These are phyloP conservation scores for Lentithecium fluviatile DNA, from an alignment of 495 filamentous ascomycete species.

Conservation along the genomic window DNA sequence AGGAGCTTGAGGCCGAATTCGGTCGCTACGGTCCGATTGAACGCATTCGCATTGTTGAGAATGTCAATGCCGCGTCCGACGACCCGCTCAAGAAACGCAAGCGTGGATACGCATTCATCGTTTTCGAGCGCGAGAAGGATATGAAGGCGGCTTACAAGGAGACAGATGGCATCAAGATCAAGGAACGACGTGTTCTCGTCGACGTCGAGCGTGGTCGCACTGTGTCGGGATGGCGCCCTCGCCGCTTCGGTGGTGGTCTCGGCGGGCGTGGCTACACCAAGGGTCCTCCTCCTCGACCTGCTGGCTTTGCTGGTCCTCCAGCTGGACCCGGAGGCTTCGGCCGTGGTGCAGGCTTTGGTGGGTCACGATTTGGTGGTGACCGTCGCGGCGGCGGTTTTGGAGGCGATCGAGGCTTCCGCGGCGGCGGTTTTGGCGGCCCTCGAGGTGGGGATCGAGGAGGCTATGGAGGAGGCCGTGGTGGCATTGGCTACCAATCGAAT, in stretches of 20 bases:
- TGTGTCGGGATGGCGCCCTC: constrained; percentile 90
- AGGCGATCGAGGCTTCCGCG: constrained; percentile 44
- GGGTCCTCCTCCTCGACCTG: constrained; percentile 68
- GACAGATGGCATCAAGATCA: constrained; percentile 88
- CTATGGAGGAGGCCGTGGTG: constrained; percentile 39
- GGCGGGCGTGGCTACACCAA: constrained; percentile 94
- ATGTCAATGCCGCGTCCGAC: constrained; percentile 63
- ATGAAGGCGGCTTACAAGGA: constrained; percentile 98
- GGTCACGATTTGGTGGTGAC: constrained; percentile 49
- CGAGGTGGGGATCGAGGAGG: constrained; percentile 48
- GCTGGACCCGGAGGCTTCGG: constrained; percentile 57
- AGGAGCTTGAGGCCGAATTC: constrained; percentile 92
- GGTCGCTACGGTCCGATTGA: constrained; percentile 93
- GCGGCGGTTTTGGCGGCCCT: constrained; percentile 63
- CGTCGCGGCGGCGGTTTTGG: constrained; percentile 41
- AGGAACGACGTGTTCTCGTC: constrained; percentile 85
- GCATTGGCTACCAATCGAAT: constrained; percentile 47
- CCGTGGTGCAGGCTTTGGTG: constrained; percentile 32
- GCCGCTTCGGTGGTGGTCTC: constrained; percentile 86
- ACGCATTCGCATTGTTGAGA: constrained; percentile 84
- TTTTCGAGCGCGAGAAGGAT: constrained; percentile 95
- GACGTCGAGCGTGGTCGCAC: constrained; percentile 96
- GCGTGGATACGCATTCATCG: constrained; percentile 93
- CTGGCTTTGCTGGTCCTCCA: constrained; percentile 56
- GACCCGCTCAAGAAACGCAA: constrained; percentile 82